Evolutionary conservation across 805 yeast genomes (phyloP).

Genomic region (Lachancea dasiensis): DNA sequence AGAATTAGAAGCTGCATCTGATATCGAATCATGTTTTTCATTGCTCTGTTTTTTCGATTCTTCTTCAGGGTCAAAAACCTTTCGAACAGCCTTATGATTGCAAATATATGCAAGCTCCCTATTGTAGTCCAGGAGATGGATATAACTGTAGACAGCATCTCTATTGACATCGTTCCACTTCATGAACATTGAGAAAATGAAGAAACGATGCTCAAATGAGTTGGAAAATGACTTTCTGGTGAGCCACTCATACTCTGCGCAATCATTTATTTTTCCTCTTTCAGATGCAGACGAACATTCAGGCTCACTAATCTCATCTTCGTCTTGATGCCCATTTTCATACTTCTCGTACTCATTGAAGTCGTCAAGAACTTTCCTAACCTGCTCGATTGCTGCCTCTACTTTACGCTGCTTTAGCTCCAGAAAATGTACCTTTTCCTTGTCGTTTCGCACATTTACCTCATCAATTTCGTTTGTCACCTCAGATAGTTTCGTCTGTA

Average conservation of each 20-base stretch:
- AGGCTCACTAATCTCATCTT: slow-evolving; percentile 30
- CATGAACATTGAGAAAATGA: slow-evolving; percentile 63
- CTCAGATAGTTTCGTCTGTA: slow-evolving; percentile 36
- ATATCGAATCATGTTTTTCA: slow-evolving; percentile 2
- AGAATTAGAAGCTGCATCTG: not conserved
- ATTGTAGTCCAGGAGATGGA: slow-evolving; percentile 43
- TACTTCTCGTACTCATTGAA: slow-evolving; percentile 12
- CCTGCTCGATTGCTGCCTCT: slow-evolving; percentile 13
- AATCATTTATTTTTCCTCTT: slow-evolving; percentile 13
- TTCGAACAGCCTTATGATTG: slow-evolving; percentile 44
- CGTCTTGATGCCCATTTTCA: not conserved
- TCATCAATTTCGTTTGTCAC: slow-evolving; percentile 35
- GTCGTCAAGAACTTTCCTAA: slow-evolving; percentile 20
- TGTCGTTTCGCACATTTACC: slow-evolving; percentile 27
- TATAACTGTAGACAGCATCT: slow-evolving; percentile 55
- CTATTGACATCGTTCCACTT: slow-evolving; percentile 74
- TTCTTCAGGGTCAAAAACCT: slow-evolving; percentile 45
- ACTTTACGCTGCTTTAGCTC: slow-evolving; percentile 9
- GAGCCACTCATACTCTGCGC: slow-evolving; percentile 16
- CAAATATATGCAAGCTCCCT: slow-evolving; percentile 39
- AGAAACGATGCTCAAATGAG: slow-evolving; percentile 50
- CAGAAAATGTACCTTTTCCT: slow-evolving; percentile 12
- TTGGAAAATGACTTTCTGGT: slow-evolving; percentile 18
- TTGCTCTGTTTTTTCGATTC: slow-evolving; percentile 2
- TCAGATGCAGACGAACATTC: slow-evolving; percentile 36